Evolutionary conservation across 768 basidiomycete species (phyloP).

Genomic region (Crassisporium funariophilum): DNA sequence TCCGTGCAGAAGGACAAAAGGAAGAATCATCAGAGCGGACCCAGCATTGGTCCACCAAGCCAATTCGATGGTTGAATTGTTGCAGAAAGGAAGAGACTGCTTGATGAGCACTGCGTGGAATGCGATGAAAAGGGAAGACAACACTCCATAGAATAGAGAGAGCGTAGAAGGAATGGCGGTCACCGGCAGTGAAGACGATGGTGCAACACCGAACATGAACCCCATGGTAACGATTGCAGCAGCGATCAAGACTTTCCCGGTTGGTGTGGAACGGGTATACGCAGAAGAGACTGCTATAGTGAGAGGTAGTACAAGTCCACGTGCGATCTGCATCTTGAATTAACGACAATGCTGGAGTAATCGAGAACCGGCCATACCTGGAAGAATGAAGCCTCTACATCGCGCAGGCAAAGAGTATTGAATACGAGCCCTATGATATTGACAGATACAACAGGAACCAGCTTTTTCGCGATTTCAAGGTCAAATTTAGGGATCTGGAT

Average conservation of each 20-base stretch:
- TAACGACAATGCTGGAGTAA: slow-evolving; percentile 1
- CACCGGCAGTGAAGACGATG: slow-evolving; percentile 46
- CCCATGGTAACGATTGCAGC: slow-evolving; percentile 69
- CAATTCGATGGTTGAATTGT: slow-evolving; percentile 71
- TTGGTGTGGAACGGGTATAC: slow-evolving; percentile 55
- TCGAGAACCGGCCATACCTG: slow-evolving; percentile 54
- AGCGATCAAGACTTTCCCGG: slow-evolving; percentile 55
- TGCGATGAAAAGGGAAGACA: slow-evolving; percentile 76
- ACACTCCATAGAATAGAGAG: slow-evolving; percentile 67
- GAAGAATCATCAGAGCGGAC: slow-evolving; percentile 64
- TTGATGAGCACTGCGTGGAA: slow-evolving; percentile 79
- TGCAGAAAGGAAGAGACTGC: slow-evolving; percentile 63
- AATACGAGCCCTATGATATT: slow-evolving; percentile 78
- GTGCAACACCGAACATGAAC: slow-evolving; percentile 76
- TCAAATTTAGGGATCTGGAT: slow-evolving; percentile 63
- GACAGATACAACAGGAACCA: slow-evolving; percentile 63
- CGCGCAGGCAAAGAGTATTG: slow-evolving; percentile 77
- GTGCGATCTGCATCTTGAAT: slow-evolving; percentile 61
- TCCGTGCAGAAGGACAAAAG: slow-evolving; percentile 59
- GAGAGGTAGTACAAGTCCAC: slow-evolving; percentile 81
- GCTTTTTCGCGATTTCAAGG: slow-evolving; percentile 53
- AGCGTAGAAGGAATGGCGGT: slow-evolving; percentile 50
- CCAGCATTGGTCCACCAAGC: slow-evolving; percentile 82
- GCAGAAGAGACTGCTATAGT: slow-evolving; percentile 75
- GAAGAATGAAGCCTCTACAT: slow-evolving; percentile 81